Conservation (phyloP, 164 flowering plant species). For the Hamamelis virginiana region DNA sequence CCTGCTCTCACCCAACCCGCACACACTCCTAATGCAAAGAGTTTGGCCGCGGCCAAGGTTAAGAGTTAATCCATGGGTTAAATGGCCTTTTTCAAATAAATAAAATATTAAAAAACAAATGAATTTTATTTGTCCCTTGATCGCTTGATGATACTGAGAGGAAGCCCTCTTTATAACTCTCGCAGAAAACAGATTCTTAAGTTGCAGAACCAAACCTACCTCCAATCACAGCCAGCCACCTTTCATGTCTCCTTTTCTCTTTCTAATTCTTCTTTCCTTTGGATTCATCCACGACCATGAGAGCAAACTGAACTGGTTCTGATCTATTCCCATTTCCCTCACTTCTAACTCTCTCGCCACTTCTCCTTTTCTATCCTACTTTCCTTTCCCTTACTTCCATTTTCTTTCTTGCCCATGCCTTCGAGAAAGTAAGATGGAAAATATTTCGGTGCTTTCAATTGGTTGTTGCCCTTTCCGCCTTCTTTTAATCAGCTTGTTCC, state of each 20-base stretch:
- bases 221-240: slow-evolving; percentile 15
- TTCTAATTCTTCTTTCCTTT: neutral
- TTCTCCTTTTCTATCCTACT: neutral
- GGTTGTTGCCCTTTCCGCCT: neutral
- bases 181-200: neutral
- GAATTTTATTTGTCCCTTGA: no score
- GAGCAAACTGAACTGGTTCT: neutral
- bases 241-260: slow-evolving; percentile 7
- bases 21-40: no score
- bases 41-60: no score
- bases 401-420: neutral
- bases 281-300: slow-evolving; percentile 10
- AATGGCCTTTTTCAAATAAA: no score
- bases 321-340: neutral
- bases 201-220: neutral
- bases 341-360: neutral
- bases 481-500: neutral
- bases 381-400: slow-evolving; percentile 2
- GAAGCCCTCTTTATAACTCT: neutral
- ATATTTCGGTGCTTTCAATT: slow-evolving; percentile 6
- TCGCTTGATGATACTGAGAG: no score
- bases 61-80: no score
- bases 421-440: neutral
- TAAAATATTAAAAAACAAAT: no score
- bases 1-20: no score